A percentile compares a stretch with the other conserved stretches of the same genome.
These are phyloP conservation scores for Pythium phragmiticola DNA, from an alignment of 352 stramenopile species.

Conservation along the genomic window DNA sequence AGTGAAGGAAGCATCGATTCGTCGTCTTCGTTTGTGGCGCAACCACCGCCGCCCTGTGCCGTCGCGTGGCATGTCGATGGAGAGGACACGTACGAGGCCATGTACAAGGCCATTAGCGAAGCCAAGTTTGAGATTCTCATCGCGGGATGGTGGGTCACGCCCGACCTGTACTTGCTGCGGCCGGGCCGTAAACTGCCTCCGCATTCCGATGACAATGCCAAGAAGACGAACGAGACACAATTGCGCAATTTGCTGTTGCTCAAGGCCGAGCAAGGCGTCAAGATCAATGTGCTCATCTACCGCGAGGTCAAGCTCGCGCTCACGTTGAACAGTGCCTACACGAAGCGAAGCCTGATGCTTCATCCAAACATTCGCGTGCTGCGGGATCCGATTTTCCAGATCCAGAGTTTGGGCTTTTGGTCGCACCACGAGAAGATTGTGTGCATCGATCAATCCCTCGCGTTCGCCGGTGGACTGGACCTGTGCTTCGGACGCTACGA, in stretches of 20 bases:
- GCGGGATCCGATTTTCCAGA: slow-evolving; percentile 89
- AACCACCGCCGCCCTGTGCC: slow-evolving; percentile 44
- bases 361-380: slow-evolving; percentile 89
- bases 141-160: slow-evolving; percentile 89
- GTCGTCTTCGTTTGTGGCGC: slow-evolving; percentile 45
- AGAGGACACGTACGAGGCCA: slow-evolving; percentile 83
- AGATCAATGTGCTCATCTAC: slow-evolving; percentile 92
- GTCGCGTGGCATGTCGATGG: slow-evolving; percentile 87
- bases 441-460: slow-evolving; percentile 84
- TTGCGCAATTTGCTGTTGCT: slow-evolving; percentile 74
- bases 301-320: slow-evolving; percentile 88
- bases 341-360: slow-evolving; percentile 73
- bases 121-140: slow-evolving; percentile 91
- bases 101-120: slow-evolving; percentile 83
- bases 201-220: slow-evolving; percentile 37
- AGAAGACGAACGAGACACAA: slow-evolving; percentile 65
- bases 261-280: slow-evolving; percentile 79
- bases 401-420: slow-evolving; percentile 89
- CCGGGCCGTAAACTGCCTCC: slow-evolving; percentile 54
- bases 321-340: slow-evolving; percentile 87
- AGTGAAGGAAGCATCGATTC: slow-evolving; percentile 68
- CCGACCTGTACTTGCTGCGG: slow-evolving; percentile 80
- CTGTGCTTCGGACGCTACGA: slow-evolving; percentile 90
- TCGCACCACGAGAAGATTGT: slow-evolving; percentile 94
- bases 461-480: slow-evolving; percentile 86